Evolutionary conservation across 1,284 basidiomycete genomes (phyloP), one percentile per base, ranked within the genome.

Genomic region (Heterobasidion annosum): DNA sequence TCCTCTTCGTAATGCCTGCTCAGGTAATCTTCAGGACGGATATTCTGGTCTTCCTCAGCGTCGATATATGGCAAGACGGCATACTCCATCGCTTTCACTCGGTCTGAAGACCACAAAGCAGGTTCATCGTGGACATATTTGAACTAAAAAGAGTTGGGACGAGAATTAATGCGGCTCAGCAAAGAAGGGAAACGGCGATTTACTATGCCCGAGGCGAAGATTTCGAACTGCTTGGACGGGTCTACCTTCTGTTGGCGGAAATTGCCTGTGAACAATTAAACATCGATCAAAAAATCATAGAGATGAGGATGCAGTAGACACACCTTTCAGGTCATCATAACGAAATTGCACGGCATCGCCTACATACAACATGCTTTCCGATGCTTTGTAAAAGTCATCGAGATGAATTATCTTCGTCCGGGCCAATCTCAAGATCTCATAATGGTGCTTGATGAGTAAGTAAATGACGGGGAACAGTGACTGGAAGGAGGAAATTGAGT

Each of bases 381-480:
- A 25, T 25, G 25, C 25, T 4, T 25, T 25, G 25, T 25, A 25
- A 34, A 58, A 34, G 50, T 63, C 64, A 18, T 61, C 59, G 2
- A 18, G 25, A 32, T 58, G 55, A 0, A 67, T n/a, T 6, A 62
- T 46, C 18, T 57, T 57, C 7, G 33, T 55, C 19, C 56, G 52
- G 5, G 61, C 64, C 1, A 56, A 18, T 10, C 52, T 52, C 56
- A 68, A 62, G 25, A 65, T 43, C 10, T 63, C 54, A 16, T 59
- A 56, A 46, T 68, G 62, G 9, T 59, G 58, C 32, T 58, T 53
- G 12, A 67, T 50, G 0, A 68, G 46, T 8, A 68, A 54, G 42
- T 62, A 65, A 9, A 67, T 9, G 1, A 67, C 19, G 1, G 63
- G 56, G 34, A 65, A 63, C 2, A 65, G 18, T 6, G 50, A 53